Base-by-base conservation (phyloP, 164 flowering plant species). In the Vitis amurensis region DNA sequence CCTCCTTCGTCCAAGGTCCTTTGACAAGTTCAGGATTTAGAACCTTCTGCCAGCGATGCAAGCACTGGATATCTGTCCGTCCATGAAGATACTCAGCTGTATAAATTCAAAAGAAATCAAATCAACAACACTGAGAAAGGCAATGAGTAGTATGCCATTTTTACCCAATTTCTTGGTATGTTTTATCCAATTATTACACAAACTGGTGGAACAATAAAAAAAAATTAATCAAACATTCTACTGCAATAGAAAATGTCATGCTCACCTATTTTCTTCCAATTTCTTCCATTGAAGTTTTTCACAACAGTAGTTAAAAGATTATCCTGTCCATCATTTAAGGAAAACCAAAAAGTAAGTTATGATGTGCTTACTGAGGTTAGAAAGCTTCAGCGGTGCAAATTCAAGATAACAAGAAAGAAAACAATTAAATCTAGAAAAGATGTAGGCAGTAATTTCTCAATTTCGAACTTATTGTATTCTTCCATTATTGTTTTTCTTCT, bases 21-120 rank as follows among this genome's bases (percentile, higher is more conserved):
- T 92, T 90, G n/a, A 87, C 75, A 59, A 92, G 85, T 1, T 86
- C 81, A 47, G 97, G 94, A 73, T 90, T 75, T 14, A 92, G 84
- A 76, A 92, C 94, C 80, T 92, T 90, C 74, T 90, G 90, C 97
- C 97, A 92, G 19, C 93, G 93, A 75, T 92, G 94, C 67, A 92
- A 78, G 78, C 97, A 92, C 67, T 90, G 97, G 63, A 87, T 88
- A 68, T 89, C 94, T 59, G 88, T 63, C 66, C 90, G 78, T 19
- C 76, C 81, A 9, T 83, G 74, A 60, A 90, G 49, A 72, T 27
- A 71, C 60, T 80, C 86, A 66, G 97, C 94, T 89, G 86, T 68
- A 72, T 14, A 60, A 55, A 11, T 30, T 23, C 4, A 19, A 27
- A 50, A 53, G 14, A 1, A 31, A 37, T 61, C 50, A 61, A n/a